A percentile compares a stretch with the other conserved stretches of the same genome.
Conservation (phyloP, 345 rosid species). For the Brassica nigra region DNA sequence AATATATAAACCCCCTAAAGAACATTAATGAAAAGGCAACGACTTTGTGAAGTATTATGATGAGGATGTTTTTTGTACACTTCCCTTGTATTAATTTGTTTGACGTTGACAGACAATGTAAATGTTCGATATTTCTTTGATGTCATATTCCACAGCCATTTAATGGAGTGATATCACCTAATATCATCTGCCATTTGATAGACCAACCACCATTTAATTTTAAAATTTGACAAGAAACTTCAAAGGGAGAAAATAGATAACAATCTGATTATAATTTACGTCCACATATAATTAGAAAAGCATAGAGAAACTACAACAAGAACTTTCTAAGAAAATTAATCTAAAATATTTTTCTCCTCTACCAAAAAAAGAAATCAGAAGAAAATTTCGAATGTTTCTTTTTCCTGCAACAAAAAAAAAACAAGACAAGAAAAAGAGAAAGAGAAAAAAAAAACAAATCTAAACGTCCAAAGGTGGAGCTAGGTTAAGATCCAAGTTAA, state of each 20-base stretch:
- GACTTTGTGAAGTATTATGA: constrained; percentile 2
- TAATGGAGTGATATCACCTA: constrained; percentile 15
- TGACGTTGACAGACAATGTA: constrained; percentile 24
- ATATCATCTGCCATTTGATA: not conserved
- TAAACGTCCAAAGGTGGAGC: constrained; percentile 69
- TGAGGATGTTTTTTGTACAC: not conserved
- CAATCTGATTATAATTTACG: constrained; percentile 13
- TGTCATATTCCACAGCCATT: constrained; percentile 22
- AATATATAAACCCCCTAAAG: not conserved
- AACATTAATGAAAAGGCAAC: not conserved
- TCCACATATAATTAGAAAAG: constrained; percentile 17
- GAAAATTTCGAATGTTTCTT: not conserved
- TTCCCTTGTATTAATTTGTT: not conserved
- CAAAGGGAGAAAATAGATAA: not conserved
- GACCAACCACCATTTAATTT: constrained; percentile 4
- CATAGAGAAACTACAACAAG: not conserved
- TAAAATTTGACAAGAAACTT: not conserved
- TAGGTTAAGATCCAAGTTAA: constrained; percentile 67
- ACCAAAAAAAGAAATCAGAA: not conserved
- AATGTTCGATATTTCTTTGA: constrained; percentile 22
- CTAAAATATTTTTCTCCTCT: not conserved
- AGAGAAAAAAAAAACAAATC: not conserved
- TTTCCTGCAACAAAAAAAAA: constrained; percentile 1
- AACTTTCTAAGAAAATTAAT: not conserved
- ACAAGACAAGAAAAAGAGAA: not conserved